Evolutionary conservation across 2,329 filamentous ascomycete species (phyloP).

Genomic region (Plectosphaerella sp.): DNA sequence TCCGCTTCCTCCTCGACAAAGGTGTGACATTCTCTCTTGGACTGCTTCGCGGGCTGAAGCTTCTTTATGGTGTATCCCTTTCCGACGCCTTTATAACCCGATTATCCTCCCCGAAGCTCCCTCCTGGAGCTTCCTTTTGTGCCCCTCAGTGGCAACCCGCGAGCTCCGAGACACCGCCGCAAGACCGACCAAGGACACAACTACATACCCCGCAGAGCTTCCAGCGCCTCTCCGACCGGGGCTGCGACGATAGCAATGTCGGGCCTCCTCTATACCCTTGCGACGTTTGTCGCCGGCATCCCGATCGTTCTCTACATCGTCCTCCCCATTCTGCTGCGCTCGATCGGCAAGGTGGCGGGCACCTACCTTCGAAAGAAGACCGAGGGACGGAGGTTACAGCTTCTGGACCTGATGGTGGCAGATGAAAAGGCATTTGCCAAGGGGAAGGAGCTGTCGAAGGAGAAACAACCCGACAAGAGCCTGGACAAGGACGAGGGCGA

Average conservation of each 20-base stretch:
- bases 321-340: slow-evolving; percentile 30
- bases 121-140: too few species aligned
- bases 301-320: slow-evolving; percentile 23
- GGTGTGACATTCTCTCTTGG: too few species aligned
- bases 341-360: slow-evolving; percentile 43
- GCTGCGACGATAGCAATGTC: not conserved
- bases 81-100: too few species aligned
- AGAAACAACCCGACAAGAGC: slow-evolving; percentile 37
- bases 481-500: slow-evolving; percentile 30
- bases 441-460: slow-evolving; percentile 15
- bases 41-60: too few species aligned
- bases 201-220: slow-evolving; percentile 7
- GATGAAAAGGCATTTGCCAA: slow-evolving; percentile 28
- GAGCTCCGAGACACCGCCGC: slow-evolving; percentile 1
- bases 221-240: slow-evolving; percentile 1
- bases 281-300: slow-evolving; percentile 8
- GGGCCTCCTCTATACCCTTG: not conserved
- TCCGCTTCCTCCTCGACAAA: too few species aligned
- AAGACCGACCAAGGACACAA: not conserved
- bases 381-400: slow-evolving; percentile 53
- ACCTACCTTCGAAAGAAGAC: slow-evolving; percentile 61
- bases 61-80: too few species aligned
- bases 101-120: too few species aligned
- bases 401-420: slow-evolving; percentile 47
- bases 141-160: slow-evolving; percentile 4